Evolutionary conservation across 2,329 filamentous ascomycete species (phyloP).

Genomic region (Zymoseptoria pseudotritici): DNA sequence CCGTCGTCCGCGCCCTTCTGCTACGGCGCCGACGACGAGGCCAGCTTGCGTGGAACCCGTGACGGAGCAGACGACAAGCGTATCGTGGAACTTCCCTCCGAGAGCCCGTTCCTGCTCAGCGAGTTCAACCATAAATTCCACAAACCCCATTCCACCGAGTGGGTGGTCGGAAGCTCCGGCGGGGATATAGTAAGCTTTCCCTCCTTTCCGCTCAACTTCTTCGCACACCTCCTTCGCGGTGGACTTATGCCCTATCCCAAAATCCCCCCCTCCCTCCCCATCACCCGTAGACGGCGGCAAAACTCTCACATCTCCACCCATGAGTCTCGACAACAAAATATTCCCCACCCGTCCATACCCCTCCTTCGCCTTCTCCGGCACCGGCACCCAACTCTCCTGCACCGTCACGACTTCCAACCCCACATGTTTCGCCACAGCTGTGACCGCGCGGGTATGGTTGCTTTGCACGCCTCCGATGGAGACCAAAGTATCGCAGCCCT

Average conservation of each 20-base stretch:
- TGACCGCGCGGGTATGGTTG: slow-evolving; percentile 33
- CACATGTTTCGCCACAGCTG: slow-evolving; percentile 28
- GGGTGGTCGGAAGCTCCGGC: slow-evolving; percentile 65
- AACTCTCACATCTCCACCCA: slow-evolving; percentile 47
- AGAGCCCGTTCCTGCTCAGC: slow-evolving; percentile 53
- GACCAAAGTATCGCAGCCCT: slow-evolving; percentile 28
- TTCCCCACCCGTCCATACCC: slow-evolving; percentile 52
- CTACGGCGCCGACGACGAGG: slow-evolving; percentile 65
- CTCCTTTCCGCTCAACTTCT: slow-evolving; percentile 47
- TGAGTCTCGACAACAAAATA: slow-evolving; percentile 58
- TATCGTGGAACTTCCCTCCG: slow-evolving; percentile 60
- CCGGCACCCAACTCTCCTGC: slow-evolving; percentile 28
- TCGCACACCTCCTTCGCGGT: slow-evolving; percentile 47
- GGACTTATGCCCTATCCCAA: slow-evolving; percentile 59
- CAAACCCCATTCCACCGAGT: slow-evolving; percentile 62
- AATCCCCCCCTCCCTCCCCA: slow-evolving; percentile 44
- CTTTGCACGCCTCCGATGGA: slow-evolving; percentile 32
- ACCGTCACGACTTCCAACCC: slow-evolving; percentile 28
- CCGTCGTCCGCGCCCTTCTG: slow-evolving; percentile 39
- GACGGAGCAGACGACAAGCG: slow-evolving; percentile 56
- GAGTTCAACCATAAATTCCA: slow-evolving; percentile 64
- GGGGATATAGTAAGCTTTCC: slow-evolving; percentile 64
- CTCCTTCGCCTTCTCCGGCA: slow-evolving; percentile 12
- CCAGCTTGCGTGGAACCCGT: slow-evolving; percentile 65
- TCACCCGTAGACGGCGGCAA: background rate